Percentiles rank a stretch among this genome's conserved stretches.
Evolutionary conservation across 164 flowering plant species (phyloP).

Genomic region (Liriodendron chinense): DNA sequence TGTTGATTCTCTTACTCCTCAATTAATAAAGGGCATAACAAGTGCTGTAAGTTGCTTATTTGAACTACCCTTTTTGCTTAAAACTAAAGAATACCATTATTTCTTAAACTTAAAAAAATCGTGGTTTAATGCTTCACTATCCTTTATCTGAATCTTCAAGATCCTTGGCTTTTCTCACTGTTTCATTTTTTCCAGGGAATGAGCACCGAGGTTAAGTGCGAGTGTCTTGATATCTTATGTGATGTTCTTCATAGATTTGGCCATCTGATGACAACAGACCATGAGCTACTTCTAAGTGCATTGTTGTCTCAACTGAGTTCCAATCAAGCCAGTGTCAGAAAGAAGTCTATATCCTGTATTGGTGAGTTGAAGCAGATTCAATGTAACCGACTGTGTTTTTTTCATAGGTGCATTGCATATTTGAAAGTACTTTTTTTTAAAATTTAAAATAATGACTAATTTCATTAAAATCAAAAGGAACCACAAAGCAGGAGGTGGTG

Average conservation of each 20-base stretch:
- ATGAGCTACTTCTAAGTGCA: constrained; percentile 64
- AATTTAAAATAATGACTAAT: too few relatives aligned
- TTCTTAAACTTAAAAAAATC: not conserved
- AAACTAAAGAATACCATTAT: too few relatives aligned
- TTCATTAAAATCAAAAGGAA: too few relatives aligned
- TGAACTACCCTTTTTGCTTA: not conserved
- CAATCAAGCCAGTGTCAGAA: constrained; percentile 84
- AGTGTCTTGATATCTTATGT: constrained; percentile 91
- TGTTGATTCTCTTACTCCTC: constrained; percentile 62
- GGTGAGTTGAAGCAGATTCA: constrained; percentile 44
- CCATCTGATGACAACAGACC: constrained; percentile 74
- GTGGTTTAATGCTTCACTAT: not conserved
- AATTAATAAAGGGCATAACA: constrained; percentile 69
- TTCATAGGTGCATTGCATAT: not conserved
- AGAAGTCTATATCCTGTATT: constrained; percentile 81
- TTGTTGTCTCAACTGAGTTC: constrained; percentile 74
- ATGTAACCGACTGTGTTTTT: constrained; percentile 2
- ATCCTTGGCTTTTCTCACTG: not conserved
- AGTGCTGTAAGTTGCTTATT: constrained; percentile 51
- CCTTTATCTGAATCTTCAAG: not conserved
- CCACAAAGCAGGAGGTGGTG: too few relatives aligned
- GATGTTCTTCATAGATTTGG: constrained; percentile 94
- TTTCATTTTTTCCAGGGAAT: constrained; percentile 45
- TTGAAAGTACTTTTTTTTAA: not conserved
- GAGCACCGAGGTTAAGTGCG: constrained; percentile 84